Conservation (phyloP, 179 eudicot genomes). For the Beta lomatogona region DNA sequence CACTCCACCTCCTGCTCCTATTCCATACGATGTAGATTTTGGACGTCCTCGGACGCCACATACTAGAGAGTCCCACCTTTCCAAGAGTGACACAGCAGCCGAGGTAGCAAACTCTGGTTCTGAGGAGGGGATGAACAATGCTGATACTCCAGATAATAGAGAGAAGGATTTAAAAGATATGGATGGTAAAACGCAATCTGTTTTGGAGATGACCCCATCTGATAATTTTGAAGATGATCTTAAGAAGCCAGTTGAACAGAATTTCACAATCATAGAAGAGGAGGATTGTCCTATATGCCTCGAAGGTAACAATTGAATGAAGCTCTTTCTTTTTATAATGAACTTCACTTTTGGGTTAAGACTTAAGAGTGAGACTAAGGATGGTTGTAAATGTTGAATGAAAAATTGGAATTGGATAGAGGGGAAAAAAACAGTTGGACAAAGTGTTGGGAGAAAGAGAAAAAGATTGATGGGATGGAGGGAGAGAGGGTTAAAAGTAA, state of each 20-base stretch:
- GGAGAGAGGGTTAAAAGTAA: neutral
- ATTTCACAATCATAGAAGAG: slow-evolving; percentile 39
- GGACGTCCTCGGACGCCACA: slow-evolving; percentile 45
- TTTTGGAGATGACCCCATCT: slow-evolving; percentile 45
- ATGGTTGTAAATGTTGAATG: neutral
- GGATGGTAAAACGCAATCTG: slow-evolving; percentile 39
- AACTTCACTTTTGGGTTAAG: neutral
- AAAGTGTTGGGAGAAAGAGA: neutral
- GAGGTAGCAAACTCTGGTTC: slow-evolving; percentile 35
- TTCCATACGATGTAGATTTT: slow-evolving; percentile 55
- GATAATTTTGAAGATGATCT: slow-evolving; percentile 53
- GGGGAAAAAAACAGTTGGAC: neutral
- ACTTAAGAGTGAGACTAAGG: no score
- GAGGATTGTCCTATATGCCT: slow-evolving; percentile 92
- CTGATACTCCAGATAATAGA: slow-evolving; percentile 30
- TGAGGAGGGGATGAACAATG: slow-evolving; percentile 29
- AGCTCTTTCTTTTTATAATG: neutral
- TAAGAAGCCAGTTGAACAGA: slow-evolving; percentile 52
- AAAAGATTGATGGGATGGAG: neutral
- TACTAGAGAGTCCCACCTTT: slow-evolving; percentile 31
- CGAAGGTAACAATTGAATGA: slow-evolving; percentile 50
- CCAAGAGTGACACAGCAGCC: slow-evolving; percentile 39
- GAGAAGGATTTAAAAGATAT: slow-evolving; percentile 37
- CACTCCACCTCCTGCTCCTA: slow-evolving; percentile 74
- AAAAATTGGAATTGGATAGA: no score